Evolutionary conservation across 2,329 filamentous ascomycete genomes (phyloP).

Genomic region (Arthrocladium fulminans): DNA sequence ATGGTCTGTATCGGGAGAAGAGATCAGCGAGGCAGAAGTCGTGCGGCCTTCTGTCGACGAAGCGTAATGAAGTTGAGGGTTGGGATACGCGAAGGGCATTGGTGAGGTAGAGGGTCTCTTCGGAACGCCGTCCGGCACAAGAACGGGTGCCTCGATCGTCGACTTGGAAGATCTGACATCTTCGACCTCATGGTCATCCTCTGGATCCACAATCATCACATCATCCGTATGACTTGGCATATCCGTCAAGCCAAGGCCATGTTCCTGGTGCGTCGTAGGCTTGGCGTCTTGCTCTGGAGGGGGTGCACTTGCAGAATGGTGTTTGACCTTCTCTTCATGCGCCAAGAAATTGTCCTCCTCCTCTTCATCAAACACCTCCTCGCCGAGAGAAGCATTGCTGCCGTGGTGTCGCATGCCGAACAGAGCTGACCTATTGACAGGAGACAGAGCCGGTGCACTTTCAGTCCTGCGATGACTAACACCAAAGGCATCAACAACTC

Average conservation of each 20-base stretch:
- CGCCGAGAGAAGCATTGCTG: slow-evolving; percentile 32
- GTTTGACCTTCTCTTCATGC: slow-evolving; percentile 23
- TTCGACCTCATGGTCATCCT: slow-evolving; percentile 17
- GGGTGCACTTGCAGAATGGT: slow-evolving; percentile 5
- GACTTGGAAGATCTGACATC: slow-evolving; percentile 22
- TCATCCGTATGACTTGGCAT: slow-evolving; percentile 11
- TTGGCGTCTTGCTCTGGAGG: neutral
- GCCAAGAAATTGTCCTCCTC: slow-evolving; percentile 42
- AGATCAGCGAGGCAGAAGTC: slow-evolving; percentile 35
- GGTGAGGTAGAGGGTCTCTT: slow-evolving; percentile 37
- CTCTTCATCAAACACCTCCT: slow-evolving; percentile 43
- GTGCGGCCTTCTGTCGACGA: slow-evolving; percentile 29
- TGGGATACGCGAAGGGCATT: slow-evolving; percentile 30
- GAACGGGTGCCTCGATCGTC: slow-evolving; percentile 20
- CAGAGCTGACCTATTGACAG: slow-evolving; percentile 34
- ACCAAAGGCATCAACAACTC: slow-evolving; percentile 24
- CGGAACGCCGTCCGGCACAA: slow-evolving; percentile 23
- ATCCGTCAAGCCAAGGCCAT: slow-evolving; percentile 19
- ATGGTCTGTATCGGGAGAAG: slow-evolving; percentile 37
- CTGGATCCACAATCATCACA: slow-evolving; percentile 21
- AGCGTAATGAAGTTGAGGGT: slow-evolving; percentile 34
- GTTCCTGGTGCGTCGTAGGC: neutral
- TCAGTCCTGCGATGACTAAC: slow-evolving; percentile 38
- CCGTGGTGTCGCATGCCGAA: slow-evolving; percentile 32
- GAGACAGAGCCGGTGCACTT: slow-evolving; percentile 42